phyloP scores from a whole-genome alignment of 176 grass and related monocot species.

The Carex myosuroides region DNA sequence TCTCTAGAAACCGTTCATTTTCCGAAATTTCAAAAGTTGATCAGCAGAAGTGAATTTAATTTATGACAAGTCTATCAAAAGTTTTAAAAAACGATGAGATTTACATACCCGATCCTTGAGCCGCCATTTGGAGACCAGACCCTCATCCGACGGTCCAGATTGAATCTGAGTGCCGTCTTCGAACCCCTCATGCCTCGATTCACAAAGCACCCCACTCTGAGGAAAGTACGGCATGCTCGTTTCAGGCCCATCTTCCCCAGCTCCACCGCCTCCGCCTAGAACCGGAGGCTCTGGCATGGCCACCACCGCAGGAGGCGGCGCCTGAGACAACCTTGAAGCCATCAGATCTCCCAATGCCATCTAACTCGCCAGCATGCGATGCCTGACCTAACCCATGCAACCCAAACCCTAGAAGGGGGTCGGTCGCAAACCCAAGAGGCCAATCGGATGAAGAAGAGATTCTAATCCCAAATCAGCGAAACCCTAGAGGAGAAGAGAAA shows the following conservation, averaged over 20 bases:
- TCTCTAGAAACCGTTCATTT: neutral
- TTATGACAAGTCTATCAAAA: neutral
- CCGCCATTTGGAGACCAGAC: slow-evolving; percentile 90
- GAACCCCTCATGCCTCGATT: slow-evolving; percentile 66
- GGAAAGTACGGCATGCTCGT: slow-evolving; percentile 44
- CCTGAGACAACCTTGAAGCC: slow-evolving; percentile 62
- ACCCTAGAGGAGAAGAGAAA: slow-evolving; percentile 11
- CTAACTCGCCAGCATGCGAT: neutral
- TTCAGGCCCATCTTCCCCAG: neutral
- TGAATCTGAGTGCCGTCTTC: slow-evolving; percentile 42
- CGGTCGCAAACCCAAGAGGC: neutral
- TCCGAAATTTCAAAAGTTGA: neutral
- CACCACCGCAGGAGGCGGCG: slow-evolving; percentile 26
- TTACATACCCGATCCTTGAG: slow-evolving; percentile 77
- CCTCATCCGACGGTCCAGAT: slow-evolving; percentile 52
- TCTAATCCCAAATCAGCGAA: neutral
- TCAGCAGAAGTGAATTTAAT: neutral
- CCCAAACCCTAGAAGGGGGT: neutral
- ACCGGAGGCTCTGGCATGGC: slow-evolving; percentile 22
- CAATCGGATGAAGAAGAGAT: neutral
- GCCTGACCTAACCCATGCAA: slow-evolving; percentile 20
- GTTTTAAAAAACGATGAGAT: neutral
- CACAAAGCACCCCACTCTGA: slow-evolving; percentile 71
- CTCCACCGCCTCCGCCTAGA: neutral
- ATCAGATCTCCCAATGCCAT: slow-evolving; percentile 99